These are phyloP conservation scores for Candida sojae DNA, from an alignment of 1,139 yeast genomes.

Conservation along the genomic window DNA sequence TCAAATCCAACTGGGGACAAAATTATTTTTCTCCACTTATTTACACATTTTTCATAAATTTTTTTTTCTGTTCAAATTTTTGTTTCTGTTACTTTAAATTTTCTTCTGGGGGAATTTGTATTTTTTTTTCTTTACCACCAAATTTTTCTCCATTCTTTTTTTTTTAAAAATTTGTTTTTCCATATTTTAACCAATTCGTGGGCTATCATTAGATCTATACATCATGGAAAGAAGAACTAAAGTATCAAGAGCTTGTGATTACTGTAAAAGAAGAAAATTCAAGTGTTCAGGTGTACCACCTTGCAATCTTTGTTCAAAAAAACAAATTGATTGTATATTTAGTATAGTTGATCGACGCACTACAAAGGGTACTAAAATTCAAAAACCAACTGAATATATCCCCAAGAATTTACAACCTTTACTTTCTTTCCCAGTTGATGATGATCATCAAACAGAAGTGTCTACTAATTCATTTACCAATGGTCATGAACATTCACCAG, in stretches of 20 bases:
- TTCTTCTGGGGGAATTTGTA: neutral
- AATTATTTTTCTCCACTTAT: too few relatives aligned
- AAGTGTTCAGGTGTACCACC: constrained; percentile 33
- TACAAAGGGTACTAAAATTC: constrained; percentile 14
- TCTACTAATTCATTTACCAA: too few relatives aligned
- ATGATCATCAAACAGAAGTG: neutral
- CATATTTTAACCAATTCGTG: neutral
- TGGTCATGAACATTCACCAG: neutral
- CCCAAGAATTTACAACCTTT: constrained; percentile 14
- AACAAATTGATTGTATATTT: constrained; percentile 25
- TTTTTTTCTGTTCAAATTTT: neutral
- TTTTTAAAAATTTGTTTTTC: neutral
- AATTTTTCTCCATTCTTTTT: neutral
- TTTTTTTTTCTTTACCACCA: neutral
- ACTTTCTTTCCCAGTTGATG: constrained; percentile 12
- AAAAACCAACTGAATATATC: constrained; percentile 11
- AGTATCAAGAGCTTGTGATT: constrained; percentile 43
- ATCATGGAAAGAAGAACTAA: constrained; percentile 23
- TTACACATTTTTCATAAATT: too few relatives aligned
- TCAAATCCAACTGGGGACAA: too few relatives aligned
- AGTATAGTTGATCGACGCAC: constrained; percentile 24
- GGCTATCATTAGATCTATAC: too few relatives aligned
- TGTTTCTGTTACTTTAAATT: neutral
- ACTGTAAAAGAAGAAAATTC: constrained; percentile 38
- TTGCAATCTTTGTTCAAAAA: constrained; percentile 27